phyloP scores from a whole-genome alignment of 129 eudicot genomes.

The Silybum marianum region DNA sequence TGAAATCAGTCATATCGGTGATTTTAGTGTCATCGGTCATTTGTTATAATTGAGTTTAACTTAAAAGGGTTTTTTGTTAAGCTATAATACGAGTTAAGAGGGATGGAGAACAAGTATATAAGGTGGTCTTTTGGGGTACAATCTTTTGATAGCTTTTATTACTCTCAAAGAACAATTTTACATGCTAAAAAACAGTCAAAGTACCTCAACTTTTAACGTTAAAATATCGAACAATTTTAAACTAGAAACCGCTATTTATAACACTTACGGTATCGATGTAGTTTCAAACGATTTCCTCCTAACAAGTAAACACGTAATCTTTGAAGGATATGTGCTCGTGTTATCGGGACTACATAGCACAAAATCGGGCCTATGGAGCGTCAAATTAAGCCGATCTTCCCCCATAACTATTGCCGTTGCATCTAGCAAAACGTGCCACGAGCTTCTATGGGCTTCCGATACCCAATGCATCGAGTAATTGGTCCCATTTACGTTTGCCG shows the following conservation, averaged over 20 bases:
- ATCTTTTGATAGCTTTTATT: conserved; percentile 29
- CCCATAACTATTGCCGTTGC: conserved; percentile 61
- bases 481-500: conserved; percentile 59
- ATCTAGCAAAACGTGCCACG: conserved; percentile 80
- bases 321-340: conserved; percentile 46
- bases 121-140: conserved; percentile 1
- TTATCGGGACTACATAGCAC: conserved; percentile 64
- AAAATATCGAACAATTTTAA: conserved; percentile 8
- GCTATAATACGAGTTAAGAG: too few relatives aligned
- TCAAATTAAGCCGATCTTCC: conserved; percentile 54
- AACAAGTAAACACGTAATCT: conserved; percentile 69
- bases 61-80: too few relatives aligned
- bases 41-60: too few relatives aligned
- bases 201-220: conserved; percentile 15
- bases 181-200: conserved; percentile 27
- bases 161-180: conserved; percentile 21
- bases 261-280: conserved; percentile 21
- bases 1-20: too few relatives aligned
- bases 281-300: conserved; percentile 55
- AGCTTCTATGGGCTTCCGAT: conserved; percentile 73
- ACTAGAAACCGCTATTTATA: conserved; percentile 1
- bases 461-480: conserved; percentile 82
- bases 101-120: background rate
- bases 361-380: conserved; percentile 77
- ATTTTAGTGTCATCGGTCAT: too few relatives aligned